A percentile compares a stretch with the other conserved stretches of the same genome.
These are phyloP conservation scores for Vittaforma corneae DNA, from an alignment of 371 early-diverging fungal genomes.

Conservation along the genomic window DNA sequence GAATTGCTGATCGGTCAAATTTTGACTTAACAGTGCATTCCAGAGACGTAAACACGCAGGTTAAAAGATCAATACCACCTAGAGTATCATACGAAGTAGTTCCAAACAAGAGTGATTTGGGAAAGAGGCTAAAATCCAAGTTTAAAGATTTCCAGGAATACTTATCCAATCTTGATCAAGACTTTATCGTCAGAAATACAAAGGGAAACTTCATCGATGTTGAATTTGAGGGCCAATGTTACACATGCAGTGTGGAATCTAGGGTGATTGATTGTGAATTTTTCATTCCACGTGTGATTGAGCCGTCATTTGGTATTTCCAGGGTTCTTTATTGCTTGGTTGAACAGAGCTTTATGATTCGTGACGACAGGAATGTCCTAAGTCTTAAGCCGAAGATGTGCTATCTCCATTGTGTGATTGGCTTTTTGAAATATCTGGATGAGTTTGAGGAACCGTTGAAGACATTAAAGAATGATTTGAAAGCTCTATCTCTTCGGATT, in stretches of 20 bases:
- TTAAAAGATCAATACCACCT: slow-evolving; percentile 76
- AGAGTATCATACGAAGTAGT: slow-evolving; percentile 27
- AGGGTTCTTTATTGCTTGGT: slow-evolving; percentile 89
- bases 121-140: slow-evolving; percentile 56
- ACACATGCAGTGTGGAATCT: slow-evolving; percentile 6
- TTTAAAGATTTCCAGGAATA: slow-evolving; percentile 31
- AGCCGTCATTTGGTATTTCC: slow-evolving; percentile 98
- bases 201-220: slow-evolving; percentile 26
- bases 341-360: slow-evolving; percentile 83
- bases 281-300: slow-evolving; percentile 92
- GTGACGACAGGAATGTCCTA: slow-evolving; percentile 65
- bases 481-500: slow-evolving; percentile 29
- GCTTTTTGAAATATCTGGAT: slow-evolving; percentile 70
- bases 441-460: slow-evolving; percentile 66
- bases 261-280: slow-evolving; percentile 65
- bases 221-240: slow-evolving; percentile 24
- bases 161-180: slow-evolving; percentile 28
- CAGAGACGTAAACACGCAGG: slow-evolving; percentile 73
- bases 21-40: slow-evolving; percentile 89
- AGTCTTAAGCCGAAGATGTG: slow-evolving; percentile 66
- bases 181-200: slow-evolving; percentile 30
- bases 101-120: slow-evolving; percentile 64
- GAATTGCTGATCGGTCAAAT: slow-evolving; percentile 96
- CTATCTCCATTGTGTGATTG: slow-evolving; percentile 79
- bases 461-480: slow-evolving; percentile 59